Base-by-base conservation (phyloP, 257 asterid species). In the Handroanthus guayacan region DNA sequence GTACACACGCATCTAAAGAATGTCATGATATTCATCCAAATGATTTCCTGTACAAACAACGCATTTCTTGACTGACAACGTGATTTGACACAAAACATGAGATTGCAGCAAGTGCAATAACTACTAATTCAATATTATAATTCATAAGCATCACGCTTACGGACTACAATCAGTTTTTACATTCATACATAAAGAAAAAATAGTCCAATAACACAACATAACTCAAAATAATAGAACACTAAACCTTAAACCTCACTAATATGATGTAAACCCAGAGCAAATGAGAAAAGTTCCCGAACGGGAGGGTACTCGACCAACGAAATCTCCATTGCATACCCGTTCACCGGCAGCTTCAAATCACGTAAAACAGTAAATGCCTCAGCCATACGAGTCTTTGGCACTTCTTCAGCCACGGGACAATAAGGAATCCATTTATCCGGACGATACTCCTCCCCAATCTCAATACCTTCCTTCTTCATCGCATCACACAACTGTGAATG, bases 401-500 rank as follows among this genome's bases (percentile, higher is more conserved):
- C 90, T 55, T 90, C 97, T 38, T 94, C 92, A 75, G 97, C 97
- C 72, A 94, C 96, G 0, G 90, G 85, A 60, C 96, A 92, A 62
- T 84, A 86, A 44, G 97, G 97, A 79, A 94, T 85, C 98, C 98
- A 94, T 13, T 81, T 79, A 75, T 92, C 97, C 5, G 91, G 95
- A 13, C 91, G 88, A 65, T 83, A 83, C 25, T 89, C 97, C 48
- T 85, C 93, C 69, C 87, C 89, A 18, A 87, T 72, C 60, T 93
- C 98, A 52, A 89, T 66, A 3, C 94, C 92, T 67, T 92, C 98
- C 79, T 85, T 94, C 81, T 80, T 92, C 93, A 90, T 82, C 11
- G 95, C 90, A 71, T 93, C 97, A 75, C 86, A 91, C 66, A 93
- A 68, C 72, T 89, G 97, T 0, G 87, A 82, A 60, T 93, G 98